Conservation (phyloP, 345 rosid species). For the Diplotaxis tenuifolia region DNA sequence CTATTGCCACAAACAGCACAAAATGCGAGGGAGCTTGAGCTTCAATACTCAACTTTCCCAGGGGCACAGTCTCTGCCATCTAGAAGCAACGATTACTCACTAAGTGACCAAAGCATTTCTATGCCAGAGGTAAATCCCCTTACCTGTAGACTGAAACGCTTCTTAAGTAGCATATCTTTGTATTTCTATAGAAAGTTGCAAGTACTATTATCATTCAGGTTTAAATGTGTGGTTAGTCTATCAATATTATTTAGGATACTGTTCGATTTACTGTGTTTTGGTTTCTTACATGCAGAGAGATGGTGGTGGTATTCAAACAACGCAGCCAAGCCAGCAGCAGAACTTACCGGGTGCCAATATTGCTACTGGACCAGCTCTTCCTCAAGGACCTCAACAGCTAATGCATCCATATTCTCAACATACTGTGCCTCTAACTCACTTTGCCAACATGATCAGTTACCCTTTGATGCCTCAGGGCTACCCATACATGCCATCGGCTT, state of each 20-base stretch:
- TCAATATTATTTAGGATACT: not conserved
- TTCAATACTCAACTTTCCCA: conserved; percentile 75
- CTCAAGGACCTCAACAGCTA: conserved; percentile 53
- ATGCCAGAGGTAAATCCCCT: conserved; percentile 69
- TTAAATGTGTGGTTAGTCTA: not conserved
- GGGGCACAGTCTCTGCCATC: conserved; percentile 60
- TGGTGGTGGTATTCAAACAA: conserved; percentile 46
- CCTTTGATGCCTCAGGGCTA: conserved; percentile 86
- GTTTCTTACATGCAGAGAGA: conserved; percentile 53
- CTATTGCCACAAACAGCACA: conserved; percentile 66
- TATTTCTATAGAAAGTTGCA: not conserved
- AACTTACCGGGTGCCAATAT: conserved; percentile 50
- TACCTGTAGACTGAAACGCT: not conserved
- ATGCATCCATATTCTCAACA: conserved; percentile 86
- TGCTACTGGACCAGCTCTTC: conserved; percentile 73
- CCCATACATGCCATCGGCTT: conserved; percentile 79
- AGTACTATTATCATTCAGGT: not conserved
- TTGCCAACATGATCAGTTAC: conserved; percentile 78
- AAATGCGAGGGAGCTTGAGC: conserved; percentile 73
- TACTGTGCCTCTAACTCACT: conserved; percentile 72
- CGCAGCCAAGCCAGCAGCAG: conserved; percentile 73
- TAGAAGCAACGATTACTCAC: conserved; percentile 58
- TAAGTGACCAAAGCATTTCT: conserved; percentile 63
- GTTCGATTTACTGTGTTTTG: conserved; percentile 8
- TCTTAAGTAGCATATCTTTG: not conserved